Conservation (phyloP, 116 monocot genomes). For the Trichopus zeylanicus region DNA sequence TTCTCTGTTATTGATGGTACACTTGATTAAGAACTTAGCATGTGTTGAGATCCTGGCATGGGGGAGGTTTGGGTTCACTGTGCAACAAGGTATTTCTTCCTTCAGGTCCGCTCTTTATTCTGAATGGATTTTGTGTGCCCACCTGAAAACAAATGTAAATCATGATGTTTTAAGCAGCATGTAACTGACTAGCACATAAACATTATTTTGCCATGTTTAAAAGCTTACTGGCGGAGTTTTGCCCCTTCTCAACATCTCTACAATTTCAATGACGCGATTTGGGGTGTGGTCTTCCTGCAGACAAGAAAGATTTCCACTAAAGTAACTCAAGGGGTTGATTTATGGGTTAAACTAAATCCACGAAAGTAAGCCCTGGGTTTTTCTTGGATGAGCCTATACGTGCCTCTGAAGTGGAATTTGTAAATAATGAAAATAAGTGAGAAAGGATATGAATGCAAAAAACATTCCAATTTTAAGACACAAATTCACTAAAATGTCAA, state of each 20-base stretch:
- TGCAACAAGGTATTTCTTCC: constrained; percentile 80
- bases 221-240: constrained; percentile 71
- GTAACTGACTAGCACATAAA: constrained; percentile 1
- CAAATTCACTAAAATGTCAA: neutral
- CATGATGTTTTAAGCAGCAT: neutral
- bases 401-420: neutral
- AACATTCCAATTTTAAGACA: neutral
- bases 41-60: constrained; percentile 81
- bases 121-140: constrained; percentile 70
- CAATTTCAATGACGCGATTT: constrained; percentile 80
- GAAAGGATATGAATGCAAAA: neutral
- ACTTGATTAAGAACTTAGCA: constrained; percentile 34
- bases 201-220: neutral
- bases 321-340: no score
- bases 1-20: neutral
- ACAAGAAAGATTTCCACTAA: no score
- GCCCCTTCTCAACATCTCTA: constrained; percentile 87
- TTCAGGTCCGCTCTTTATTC: constrained; percentile 66
- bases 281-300: constrained; percentile 90
- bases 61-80: constrained; percentile 81
- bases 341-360: no score
- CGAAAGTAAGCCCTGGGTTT: no score
- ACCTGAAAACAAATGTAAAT: constrained; percentile 43
- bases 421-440: neutral
- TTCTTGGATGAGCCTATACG: no score